Percentiles rank a stretch among this genome's conserved stretches.
Evolutionary conservation across 192 early-diverging fungal species (phyloP).

Genomic region (Haplosporangium gracile): DNA sequence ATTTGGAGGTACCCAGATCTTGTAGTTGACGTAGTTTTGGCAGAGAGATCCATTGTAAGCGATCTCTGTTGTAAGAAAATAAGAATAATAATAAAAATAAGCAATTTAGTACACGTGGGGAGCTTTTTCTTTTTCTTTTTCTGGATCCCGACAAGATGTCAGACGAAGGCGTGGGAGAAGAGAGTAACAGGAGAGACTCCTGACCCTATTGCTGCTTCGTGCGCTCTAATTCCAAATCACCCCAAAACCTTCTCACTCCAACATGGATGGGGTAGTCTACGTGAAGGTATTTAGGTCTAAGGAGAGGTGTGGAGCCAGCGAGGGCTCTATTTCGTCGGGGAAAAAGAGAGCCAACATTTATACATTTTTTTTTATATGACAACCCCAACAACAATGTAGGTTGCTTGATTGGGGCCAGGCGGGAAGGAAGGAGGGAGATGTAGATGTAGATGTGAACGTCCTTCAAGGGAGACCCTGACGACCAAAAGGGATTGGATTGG

Average conservation of each 20-base stretch:
- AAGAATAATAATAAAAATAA: neutral
- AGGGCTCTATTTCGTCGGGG: neutral
- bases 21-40: conserved; percentile 34
- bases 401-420: neutral
- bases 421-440: too few species aligned
- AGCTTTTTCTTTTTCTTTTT: too few species aligned
- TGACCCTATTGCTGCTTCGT: neutral
- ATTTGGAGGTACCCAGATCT: conserved; percentile 25
- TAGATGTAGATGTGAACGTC: conserved; percentile 3
- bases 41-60: conserved; percentile 29
- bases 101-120: too few species aligned
- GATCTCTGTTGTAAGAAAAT: conserved; percentile 1
- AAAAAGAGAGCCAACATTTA: conserved; percentile 1
- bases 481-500: neutral
- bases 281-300: neutral
- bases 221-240: neutral
- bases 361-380: neutral
- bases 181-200: neutral
- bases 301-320: neutral
- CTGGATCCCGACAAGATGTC: neutral
- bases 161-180: neutral
- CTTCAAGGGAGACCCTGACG: neutral
- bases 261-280: conserved; percentile 4
- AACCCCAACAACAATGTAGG: neutral
- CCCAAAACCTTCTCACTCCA: neutral